Percentiles rank a stretch among this genome's conserved stretches.
These are phyloP conservation scores for Neotropicomus parvogracilis DNA, from an alignment of 1,284 basidiomycete genomes.

Conservation along the genomic window DNA sequence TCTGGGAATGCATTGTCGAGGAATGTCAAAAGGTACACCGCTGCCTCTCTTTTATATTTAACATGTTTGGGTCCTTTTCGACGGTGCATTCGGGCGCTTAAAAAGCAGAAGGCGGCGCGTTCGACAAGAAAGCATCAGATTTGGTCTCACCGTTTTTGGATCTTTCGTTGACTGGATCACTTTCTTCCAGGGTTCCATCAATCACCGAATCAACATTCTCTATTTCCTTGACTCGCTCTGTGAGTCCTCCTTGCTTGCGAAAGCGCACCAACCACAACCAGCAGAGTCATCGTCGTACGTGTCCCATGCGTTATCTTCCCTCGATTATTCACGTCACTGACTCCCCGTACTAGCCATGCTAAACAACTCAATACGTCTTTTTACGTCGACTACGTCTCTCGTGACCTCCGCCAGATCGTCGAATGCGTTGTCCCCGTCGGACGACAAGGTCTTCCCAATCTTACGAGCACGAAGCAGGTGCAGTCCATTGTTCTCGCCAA, in stretches of 20 bases:
- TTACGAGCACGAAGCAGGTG: constrained; percentile 69
- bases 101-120: too few species aligned
- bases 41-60: too few species aligned
- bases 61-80: too few species aligned
- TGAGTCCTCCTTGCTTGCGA: constrained; percentile 69
- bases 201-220: constrained; percentile 88
- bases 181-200: constrained; percentile 68
- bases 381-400: constrained; percentile 3
- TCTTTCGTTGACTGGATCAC: neutral
- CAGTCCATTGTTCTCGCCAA: too few species aligned
- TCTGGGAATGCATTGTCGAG: constrained; percentile 93
- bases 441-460: constrained; percentile 5
- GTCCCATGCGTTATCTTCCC: neutral
- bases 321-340: neutral
- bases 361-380: neutral
- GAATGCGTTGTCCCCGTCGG: constrained; percentile 4
- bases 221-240: constrained; percentile 89
- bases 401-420: constrained; percentile 2
- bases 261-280: constrained; percentile 40
- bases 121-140: too few species aligned
- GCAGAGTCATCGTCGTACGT: constrained; percentile 19
- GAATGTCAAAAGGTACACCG: constrained; percentile 76
- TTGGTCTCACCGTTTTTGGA: too few species aligned
- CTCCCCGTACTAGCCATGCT: constrained; percentile 23
- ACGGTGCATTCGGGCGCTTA: too few species aligned